Base-by-base conservation (phyloP, 179 eudicot genomes). In the Sideroxylon spinosum region DNA sequence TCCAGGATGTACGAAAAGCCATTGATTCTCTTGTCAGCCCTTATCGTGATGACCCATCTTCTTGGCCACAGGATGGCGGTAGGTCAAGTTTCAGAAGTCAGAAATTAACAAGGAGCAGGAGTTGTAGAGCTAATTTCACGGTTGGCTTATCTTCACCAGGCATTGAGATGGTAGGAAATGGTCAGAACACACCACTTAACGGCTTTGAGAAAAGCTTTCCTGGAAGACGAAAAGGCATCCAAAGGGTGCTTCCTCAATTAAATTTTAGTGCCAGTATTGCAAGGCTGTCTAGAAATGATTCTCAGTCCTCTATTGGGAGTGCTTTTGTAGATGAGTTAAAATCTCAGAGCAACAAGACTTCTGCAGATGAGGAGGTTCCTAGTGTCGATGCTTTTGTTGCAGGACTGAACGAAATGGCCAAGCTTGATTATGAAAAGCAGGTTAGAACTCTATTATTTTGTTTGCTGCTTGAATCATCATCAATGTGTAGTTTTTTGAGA, bases 371-470 rank as follows among this genome's bases (percentile, higher is more conserved):
- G 78, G 92, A 91, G 76, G 89, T 94, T 68, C 90, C 97, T 13
- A 92, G 91, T 74, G 86, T 94, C n/a, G 87, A 88, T 75, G 81
- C 85, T 70, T 94, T 94, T 80, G 93, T 94, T 68, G 97, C 96
- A n/a, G 93, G 90, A 63, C 85, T 94, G 82, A 89, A 88, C 82
- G 93, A 91, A 84, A 93, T 95, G 88, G 85, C 83, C 59, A 92
- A 91, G 86, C 87, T 86, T 73, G 91, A 88, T 80, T 88, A 87
- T 82, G 93, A 89, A 78, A 82, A 84, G 79, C 91, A 87, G 97
- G 97, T 90, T 46, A 82, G 88, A 76, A 56, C 78, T 17, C 20
- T 7, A 26, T 67, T 62, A 5, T 12, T n/a, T 19, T 12, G 8
- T 49, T 76, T 70, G 17, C 6, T 70, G 61, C 65, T 65, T 37